phyloP scores from a whole-genome alignment of 2,329 filamentous ascomycete genomes.

The Penicillium sp. region DNA sequence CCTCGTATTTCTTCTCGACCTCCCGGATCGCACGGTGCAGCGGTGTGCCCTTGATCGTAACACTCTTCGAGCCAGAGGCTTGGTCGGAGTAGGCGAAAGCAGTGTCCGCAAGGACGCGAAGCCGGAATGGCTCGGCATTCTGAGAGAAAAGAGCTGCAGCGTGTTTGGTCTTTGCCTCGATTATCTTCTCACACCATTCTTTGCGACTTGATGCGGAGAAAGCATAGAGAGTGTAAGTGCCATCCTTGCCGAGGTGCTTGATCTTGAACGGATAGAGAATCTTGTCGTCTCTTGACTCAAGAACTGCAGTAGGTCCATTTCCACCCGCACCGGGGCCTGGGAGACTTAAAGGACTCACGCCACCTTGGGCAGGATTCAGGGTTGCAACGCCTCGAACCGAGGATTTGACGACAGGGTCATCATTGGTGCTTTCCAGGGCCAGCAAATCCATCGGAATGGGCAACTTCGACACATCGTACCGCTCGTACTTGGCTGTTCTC shows the following conservation, averaged over 20 bases:
- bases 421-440: constrained; percentile 86
- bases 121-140: constrained; percentile 90
- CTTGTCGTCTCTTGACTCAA: constrained; percentile 69
- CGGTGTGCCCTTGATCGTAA: constrained; percentile 85
- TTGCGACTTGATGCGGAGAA: constrained; percentile 68
- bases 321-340: constrained; percentile 65
- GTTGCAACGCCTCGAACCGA: constrained; percentile 67
- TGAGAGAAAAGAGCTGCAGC: constrained; percentile 84
- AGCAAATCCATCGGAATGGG: constrained; percentile 96
- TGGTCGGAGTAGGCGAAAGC: constrained; percentile 60
- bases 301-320: constrained; percentile 46
- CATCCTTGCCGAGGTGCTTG: constrained; percentile 85
- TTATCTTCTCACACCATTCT: constrained; percentile 91
- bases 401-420: constrained; percentile 82
- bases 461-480: constrained; percentile 90
- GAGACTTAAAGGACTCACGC: constrained; percentile 55
- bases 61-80: constrained; percentile 61
- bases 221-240: constrained; percentile 88
- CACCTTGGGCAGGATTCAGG: constrained; percentile 55
- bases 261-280: constrained; percentile 92
- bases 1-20: constrained; percentile 70
- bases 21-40: constrained; percentile 87
- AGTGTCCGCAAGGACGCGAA: constrained; percentile 87
- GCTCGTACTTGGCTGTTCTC: constrained; percentile 69
- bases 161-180: constrained; percentile 91